Base-by-base conservation (phyloP, 1,139 yeast genomes). In the Debaryomyces udenii region DNA sequence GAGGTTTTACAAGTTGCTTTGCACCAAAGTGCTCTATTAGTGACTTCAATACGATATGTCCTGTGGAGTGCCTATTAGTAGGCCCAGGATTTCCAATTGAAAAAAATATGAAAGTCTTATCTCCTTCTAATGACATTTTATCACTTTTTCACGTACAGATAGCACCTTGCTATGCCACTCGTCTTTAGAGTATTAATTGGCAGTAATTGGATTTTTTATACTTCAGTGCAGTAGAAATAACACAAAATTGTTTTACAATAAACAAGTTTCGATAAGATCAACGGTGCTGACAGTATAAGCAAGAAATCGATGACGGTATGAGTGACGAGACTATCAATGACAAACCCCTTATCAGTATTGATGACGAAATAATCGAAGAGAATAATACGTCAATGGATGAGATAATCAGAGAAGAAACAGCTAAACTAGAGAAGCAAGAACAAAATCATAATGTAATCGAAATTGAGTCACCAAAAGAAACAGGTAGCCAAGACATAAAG, bases 1-100 rank as follows among this genome's bases (percentile, higher is more conserved):
- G 46, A 15, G 39, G 38, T 34, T 57, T 59, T 3, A 41, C 31
- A 3, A 56, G 41, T 33, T 64, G 66, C 24, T 55, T 52, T 20
- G 64, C 64, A 1, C 57, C 61, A 37, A 57, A 59, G 18, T 54
- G 55, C 1, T 55, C 52, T 39, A 64, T 53, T 6, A 70, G 42
- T 20, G 56, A 49, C 34, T 60, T 58, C n/a, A 71, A 57, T 34
- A 61, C 63, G 38, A 55, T 50, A 45, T 72, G 76, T 6, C 77
- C 77, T 2, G 62, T 56, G 0, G 76, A 70, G 42, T 72, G 78
- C 10, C 77, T 54, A 20, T 55, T 64, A 13, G 59, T 50, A 1
- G 66, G 62, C 0, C 76, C 76, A 1, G 77, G 77, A 47, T 72
- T 72, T 2, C 78, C 77, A 22, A 72, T 58, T 4, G 76, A 70